Base-by-base conservation (phyloP, 2,329 filamentous ascomycete species). In the Onygena corvina region DNA sequence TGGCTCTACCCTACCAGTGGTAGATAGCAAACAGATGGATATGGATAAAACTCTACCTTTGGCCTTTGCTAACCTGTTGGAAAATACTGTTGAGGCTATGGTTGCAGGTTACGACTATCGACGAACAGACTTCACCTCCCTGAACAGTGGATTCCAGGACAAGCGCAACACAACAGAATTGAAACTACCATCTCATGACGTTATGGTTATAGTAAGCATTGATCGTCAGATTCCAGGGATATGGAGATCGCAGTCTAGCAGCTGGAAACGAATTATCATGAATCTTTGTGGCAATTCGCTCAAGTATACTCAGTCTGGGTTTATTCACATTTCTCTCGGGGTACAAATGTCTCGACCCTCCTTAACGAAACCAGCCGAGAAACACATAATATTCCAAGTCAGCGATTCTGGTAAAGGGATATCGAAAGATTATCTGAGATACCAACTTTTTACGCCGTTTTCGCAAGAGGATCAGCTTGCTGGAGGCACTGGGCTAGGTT, bases 271-370 rank as follows among this genome's bases (percentile, higher is more conserved):
- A 2, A 64, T 75, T 11, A 63, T 72, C 34, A 73, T 72, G 68
- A 73, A 74, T 46, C 51, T 73, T 1, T 67, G 74, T 5, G 68
- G 68, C 1, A 75, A 75, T 57, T 63, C 71, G 0, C 57, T 75
- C 7, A 75, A 74, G 53, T 73, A 74, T 52, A 73, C 69, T 0
- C 52, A 57, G 0, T 52, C 60, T 12, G 71, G 72, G 0, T 68
- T 63, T 35, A 68, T 75, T 27, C 58, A 60, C 2, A 57, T 72
- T 1, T 59, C 53, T 2, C 36, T 70, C n/a, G 58, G 59, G 16
- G 58, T 60, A 14, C 21, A 6, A 40, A 40, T 11, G 12, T 11
- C 9, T 11, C 35, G 9, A 23, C 16, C 35, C 35, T 18, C 35
- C 16, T 9, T 12, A 16, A 23, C 35, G 21, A 18, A 29, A 29